Conservation (phyloP, 768 basidiomycete genomes). For the Royoungia palumana region DNA sequence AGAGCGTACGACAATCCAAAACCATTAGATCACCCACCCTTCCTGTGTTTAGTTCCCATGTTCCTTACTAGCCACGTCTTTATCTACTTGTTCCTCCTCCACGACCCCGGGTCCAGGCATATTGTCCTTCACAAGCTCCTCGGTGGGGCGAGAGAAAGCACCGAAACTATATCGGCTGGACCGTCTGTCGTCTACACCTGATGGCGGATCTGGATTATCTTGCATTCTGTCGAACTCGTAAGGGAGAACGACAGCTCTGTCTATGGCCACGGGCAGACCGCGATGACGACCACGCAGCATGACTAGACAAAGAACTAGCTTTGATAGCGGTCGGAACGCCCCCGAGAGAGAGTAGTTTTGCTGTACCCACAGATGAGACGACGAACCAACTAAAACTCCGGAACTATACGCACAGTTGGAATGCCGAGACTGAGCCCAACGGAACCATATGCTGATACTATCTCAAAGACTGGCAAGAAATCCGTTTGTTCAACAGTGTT, state of each 20-base stretch:
- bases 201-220: slow-evolving; percentile 10
- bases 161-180: slow-evolving; percentile 3
- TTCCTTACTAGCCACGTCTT: not conserved
- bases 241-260: slow-evolving; percentile 82
- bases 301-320: slow-evolving; percentile 80
- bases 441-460: slow-evolving; percentile 84
- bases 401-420: slow-evolving; percentile 55
- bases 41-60: not conserved
- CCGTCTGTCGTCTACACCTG: slow-evolving; percentile 10
- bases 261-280: slow-evolving; percentile 83
- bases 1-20: too few relatives aligned
- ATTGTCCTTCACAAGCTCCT: not conserved
- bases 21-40: not conserved
- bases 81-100: not conserved
- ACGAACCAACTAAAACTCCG: not conserved
- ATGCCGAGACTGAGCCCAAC: slow-evolving; percentile 89
- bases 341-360: slow-evolving; percentile 80
- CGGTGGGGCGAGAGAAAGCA: not conserved
- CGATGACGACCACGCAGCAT: slow-evolving; percentile 96
- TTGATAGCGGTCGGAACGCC: slow-evolving; percentile 74
- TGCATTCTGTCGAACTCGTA: slow-evolving; percentile 47
- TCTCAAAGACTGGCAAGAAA: slow-evolving; percentile 65
- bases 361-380: slow-evolving; percentile 37
- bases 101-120: not conserved
- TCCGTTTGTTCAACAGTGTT: not conserved